Evolutionary conservation across 129 eudicot genomes (phyloP), one percentile per base, ranked within the genome.

Genomic region (Mikania micrantha): DNA sequence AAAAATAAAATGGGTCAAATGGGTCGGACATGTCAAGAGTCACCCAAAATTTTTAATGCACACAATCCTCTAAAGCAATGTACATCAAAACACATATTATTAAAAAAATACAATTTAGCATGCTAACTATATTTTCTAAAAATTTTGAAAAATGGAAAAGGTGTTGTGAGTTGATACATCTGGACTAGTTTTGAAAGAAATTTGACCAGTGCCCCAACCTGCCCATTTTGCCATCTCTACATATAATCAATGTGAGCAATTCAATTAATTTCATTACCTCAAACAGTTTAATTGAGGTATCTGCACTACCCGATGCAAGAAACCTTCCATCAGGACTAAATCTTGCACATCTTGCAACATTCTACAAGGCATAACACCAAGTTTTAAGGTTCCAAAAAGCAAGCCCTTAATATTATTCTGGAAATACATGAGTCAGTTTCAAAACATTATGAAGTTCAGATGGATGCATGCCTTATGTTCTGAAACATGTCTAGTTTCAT

Each of bases 241-340:
- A 20, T 68, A 57, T 22, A 69, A 69, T 29, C 27, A 34, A 66
- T 21, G 25, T 40, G 66, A 52, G 28, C 67, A 54, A 19, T 1
- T 28, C 22, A 66, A 38, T 15, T 53, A 64, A 72, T 16, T 15
- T 36, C 7, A 77, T 68, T 52, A 91, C 97, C 97, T 91, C 97
- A 74, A 91, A 87, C 49, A 91, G 86, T 73, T 91, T 91, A 64
- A 87, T 80, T 60, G 97, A 91, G 44, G 83, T 77, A 77, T 91
- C 97, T 35, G 92, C 87, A 81, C 95, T 91, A 67, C 92, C 93
- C 36, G 97, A 78, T 52, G 95, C 95, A 54, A 91, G 73, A 79
- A 76, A 91, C 74, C 79, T 87, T 75, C 97, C 97, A 79, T 91
- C 95, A 34, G 95, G 90, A 79, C 97, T 91, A 73, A 91, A 91